These are phyloP conservation scores for Paecilomyces variotii DNA, from an alignment of 2,329 filamentous ascomycete genomes.

Conservation along the genomic window DNA sequence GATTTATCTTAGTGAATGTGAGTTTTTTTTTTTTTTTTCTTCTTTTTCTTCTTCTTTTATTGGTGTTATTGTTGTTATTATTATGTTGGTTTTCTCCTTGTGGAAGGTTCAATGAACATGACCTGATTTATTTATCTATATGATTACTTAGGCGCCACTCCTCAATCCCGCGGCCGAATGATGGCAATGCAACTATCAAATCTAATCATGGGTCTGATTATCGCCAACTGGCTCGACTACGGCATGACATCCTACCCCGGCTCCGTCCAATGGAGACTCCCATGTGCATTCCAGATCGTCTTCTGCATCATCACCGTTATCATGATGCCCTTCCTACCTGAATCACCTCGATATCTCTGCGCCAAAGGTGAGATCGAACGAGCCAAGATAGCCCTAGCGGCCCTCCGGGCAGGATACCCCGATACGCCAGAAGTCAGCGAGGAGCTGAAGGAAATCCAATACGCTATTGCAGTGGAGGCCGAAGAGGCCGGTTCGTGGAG, in stretches of 20 bases:
- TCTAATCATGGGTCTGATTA: slow-evolving; percentile 15
- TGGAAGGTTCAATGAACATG: not conserved
- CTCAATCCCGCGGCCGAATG: slow-evolving; percentile 36
- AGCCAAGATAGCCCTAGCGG: slow-evolving; percentile 11
- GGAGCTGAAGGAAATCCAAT: slow-evolving; percentile 14
- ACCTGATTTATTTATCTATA: not conserved
- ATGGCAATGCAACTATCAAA: slow-evolving; percentile 32
- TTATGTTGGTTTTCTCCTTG: no score
- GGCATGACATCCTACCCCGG: slow-evolving; percentile 13
- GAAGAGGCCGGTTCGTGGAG: slow-evolving; percentile 13
- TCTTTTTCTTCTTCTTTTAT: no score
- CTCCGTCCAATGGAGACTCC: slow-evolving; percentile 16
- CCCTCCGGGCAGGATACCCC: slow-evolving; percentile 7
- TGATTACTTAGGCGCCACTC: slow-evolving; percentile 5
- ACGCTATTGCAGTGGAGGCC: slow-evolving; percentile 11
- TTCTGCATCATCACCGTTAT: slow-evolving; percentile 11
- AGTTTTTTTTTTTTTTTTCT: not conserved
- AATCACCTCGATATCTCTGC: slow-evolving; percentile 18
- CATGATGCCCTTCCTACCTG: slow-evolving; percentile 14
- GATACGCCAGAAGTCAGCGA: slow-evolving; percentile 7
- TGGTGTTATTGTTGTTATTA: no score
- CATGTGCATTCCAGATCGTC: slow-evolving; percentile 16
- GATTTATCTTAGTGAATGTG: slow-evolving; percentile 14
- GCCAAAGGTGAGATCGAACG: slow-evolving; percentile 10
- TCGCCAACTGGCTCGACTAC: slow-evolving; percentile 24